phyloP scores from a whole-genome alignment of 805 yeast genomes.

The Metschnikowia proteae region DNA sequence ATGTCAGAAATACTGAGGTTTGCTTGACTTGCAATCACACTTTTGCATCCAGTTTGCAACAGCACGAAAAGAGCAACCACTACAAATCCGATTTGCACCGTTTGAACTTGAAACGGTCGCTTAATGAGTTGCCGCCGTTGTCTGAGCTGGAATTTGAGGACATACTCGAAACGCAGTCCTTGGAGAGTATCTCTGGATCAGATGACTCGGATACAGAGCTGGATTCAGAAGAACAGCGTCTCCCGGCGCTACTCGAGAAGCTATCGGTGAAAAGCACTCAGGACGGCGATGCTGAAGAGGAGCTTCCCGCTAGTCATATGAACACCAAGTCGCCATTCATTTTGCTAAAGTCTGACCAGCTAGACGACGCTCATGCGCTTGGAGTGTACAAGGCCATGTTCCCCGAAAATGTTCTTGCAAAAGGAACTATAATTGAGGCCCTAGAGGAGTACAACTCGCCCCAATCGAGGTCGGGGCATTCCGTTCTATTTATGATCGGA shows the following conservation, averaged over 20 bases:
- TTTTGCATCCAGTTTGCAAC: conserved; percentile 8
- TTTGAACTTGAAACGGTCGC: conserved; percentile 53
- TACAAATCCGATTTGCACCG: conserved; percentile 58
- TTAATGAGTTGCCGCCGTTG: conserved; percentile 43
- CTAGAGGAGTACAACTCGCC: conserved; percentile 9
- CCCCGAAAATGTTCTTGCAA: conserved; percentile 30
- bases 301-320: conserved; percentile 45
- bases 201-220: conserved; percentile 38
- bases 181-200: conserved; percentile 59
- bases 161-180: conserved; percentile 45
- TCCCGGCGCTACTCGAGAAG: conserved; percentile 22
- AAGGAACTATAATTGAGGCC: conserved; percentile 44
- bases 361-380: conserved; percentile 48
- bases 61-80: conserved; percentile 33
- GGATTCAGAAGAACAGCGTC: conserved; percentile 19
- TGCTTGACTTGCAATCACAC: conserved; percentile 19
- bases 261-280: conserved; percentile 18
- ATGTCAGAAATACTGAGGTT: conserved; percentile 11
- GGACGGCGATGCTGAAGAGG: conserved; percentile 28
- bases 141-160: conserved; percentile 58
- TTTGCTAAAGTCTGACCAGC: conserved; percentile 47
- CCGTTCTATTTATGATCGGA: conserved; percentile 89
- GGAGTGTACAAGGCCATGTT: conserved; percentile 69
- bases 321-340: conserved; percentile 71
- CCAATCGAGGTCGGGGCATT: conserved; percentile 34